These are phyloP conservation scores for Luzula sylvatica DNA, from an alignment of 176 grass and related monocot genomes.

Conservation along the genomic window DNA sequence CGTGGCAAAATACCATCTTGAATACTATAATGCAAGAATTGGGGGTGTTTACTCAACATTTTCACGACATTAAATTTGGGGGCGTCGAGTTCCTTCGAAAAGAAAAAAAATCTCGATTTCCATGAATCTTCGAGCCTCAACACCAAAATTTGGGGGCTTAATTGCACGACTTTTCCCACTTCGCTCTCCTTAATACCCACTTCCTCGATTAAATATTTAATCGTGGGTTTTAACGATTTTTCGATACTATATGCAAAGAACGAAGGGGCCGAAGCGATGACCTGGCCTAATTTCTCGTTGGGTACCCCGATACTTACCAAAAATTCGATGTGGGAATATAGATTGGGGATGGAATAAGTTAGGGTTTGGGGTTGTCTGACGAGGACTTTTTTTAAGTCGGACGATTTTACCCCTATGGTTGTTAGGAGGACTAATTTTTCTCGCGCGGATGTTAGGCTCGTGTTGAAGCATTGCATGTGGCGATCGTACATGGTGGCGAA, in stretches of 20 bases:
- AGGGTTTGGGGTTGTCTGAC: constrained; percentile 90
- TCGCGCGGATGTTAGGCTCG: constrained; percentile 56
- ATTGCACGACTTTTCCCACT: constrained; percentile 86
- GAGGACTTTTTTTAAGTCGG: constrained; percentile 80
- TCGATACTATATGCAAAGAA: constrained; percentile 90
- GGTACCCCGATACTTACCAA: constrained; percentile 56
- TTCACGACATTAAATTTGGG: constrained; percentile 88
- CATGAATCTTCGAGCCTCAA: constrained; percentile 67
- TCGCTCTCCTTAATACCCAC: constrained; percentile 70
- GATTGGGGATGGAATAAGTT: constrained; percentile 71
- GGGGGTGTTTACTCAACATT: constrained; percentile 92
- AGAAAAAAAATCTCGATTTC: constrained; percentile 71
- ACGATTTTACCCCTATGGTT: constrained; percentile 66
- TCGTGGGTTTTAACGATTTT: constrained; percentile 72
- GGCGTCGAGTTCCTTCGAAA: constrained; percentile 78
- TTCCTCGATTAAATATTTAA: constrained; percentile 81
- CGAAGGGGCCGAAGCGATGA: constrained; percentile 68
- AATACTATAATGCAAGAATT: constrained; percentile 96
- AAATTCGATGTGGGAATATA: constrained; percentile 84
- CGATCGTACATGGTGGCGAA: constrained; percentile 74
- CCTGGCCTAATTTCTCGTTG: constrained; percentile 48
- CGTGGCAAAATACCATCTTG: constrained; percentile 90
- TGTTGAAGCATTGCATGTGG: constrained; percentile 80
- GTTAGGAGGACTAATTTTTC: constrained; percentile 77
- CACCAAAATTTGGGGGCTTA: constrained; percentile 94